Evolutionary conservation across 1,284 basidiomycete genomes (phyloP).

Genomic region (Takashimella koratensis): DNA sequence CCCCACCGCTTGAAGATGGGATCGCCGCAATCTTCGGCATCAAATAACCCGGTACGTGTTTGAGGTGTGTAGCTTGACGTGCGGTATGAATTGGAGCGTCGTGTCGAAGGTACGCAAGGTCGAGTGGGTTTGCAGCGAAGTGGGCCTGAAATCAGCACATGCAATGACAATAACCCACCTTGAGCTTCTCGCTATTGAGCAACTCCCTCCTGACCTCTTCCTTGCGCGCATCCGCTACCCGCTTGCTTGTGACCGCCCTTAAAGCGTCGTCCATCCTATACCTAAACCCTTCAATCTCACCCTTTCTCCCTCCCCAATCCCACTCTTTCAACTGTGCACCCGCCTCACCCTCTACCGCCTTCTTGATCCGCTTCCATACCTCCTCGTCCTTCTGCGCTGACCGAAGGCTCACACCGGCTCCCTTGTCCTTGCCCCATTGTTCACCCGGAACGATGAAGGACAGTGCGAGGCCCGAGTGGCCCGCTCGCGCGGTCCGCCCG

Average conservation of each 20-base stretch:
- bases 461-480: constrained; percentile 85
- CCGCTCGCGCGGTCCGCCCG: constrained; percentile 92
- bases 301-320: constrained; percentile 78
- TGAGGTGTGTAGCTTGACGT: constrained; percentile 86
- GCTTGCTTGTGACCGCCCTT: constrained; percentile 77
- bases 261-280: constrained; percentile 98
- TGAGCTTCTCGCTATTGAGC: constrained; percentile 90
- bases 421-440: constrained; percentile 72
- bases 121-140: constrained; percentile 95
- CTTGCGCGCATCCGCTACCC: constrained; percentile 84
- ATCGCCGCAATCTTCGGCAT: constrained; percentile 72
- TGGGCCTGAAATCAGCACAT: no score
- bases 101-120: constrained; percentile 88
- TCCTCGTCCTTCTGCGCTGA: constrained; percentile 70
- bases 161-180: no score
- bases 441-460: constrained; percentile 79
- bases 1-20: constrained; percentile 16
- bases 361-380: constrained; percentile 73
- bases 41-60: constrained; percentile 91
- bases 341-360: constrained; percentile 62
- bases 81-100: constrained; percentile 90
- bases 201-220: constrained; percentile 94
- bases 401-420: constrained; percentile 50
- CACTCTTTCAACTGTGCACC: constrained; percentile 85
- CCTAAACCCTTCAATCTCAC: constrained; percentile 90